Conservation (phyloP, 2,329 filamentous ascomycete species). For the Coleophoma crateriformis region DNA sequence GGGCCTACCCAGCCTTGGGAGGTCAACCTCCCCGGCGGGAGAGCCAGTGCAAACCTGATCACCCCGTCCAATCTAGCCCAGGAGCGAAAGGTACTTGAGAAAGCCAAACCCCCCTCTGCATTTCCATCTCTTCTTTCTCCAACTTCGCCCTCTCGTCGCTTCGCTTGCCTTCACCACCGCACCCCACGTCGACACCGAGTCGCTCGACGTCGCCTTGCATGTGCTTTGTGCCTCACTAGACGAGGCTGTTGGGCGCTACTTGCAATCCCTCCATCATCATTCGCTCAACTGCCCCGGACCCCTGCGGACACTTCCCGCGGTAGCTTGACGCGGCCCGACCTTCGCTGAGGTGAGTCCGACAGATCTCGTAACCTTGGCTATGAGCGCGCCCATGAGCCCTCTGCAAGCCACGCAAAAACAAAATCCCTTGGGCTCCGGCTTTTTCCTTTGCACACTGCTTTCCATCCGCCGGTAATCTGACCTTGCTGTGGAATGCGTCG, state of each 20-base stretch:
- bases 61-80: too few relatives aligned
- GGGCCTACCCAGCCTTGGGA: too few relatives aligned
- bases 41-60: too few relatives aligned
- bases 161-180: not conserved
- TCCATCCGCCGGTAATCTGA: not conserved
- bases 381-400: not conserved
- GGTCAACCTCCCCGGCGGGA: too few relatives aligned
- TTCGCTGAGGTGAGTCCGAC: not conserved
- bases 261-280: not conserved
- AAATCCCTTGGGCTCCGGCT: not conserved
- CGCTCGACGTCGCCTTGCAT: not conserved
- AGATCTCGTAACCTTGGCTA: not conserved
- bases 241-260: slow-evolving; percentile 1
- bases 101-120: not conserved
- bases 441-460: not conserved
- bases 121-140: not conserved
- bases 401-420: not conserved
- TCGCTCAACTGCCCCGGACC: not conserved
- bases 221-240: not conserved
- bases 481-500: not conserved
- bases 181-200: not conserved
- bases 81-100: too few relatives aligned
- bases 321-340: not conserved
- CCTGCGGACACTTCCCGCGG: not conserved
- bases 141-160: not conserved